phyloP scores from a whole-genome alignment of 75 land plant genomes.

The Pinus tabuliformis region DNA sequence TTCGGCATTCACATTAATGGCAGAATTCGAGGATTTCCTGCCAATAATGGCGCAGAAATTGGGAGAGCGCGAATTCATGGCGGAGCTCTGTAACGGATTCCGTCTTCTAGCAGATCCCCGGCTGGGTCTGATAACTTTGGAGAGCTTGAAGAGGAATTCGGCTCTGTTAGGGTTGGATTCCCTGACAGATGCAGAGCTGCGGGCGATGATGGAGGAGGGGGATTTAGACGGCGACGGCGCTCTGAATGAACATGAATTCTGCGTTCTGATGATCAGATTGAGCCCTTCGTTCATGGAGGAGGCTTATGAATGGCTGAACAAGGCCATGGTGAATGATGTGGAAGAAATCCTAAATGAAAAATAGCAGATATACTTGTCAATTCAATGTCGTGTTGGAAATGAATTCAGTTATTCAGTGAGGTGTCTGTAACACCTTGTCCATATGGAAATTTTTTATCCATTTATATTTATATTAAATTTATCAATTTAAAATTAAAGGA shows the following conservation, averaged over 20 bases:
- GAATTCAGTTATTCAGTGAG: no score
- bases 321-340: no score
- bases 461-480: no score
- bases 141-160: conserved; percentile 60
- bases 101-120: conserved; percentile 38
- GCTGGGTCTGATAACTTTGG: conserved; percentile 50
- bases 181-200: conserved; percentile 45
- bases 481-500: no score
- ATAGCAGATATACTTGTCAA: no score
- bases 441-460: no score
- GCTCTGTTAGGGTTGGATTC: conserved; percentile 39
- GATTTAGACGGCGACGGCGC: conserved; percentile 60
- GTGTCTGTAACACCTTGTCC: no score
- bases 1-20: background rate
- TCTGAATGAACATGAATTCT: conserved; percentile 53
- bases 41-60: conserved; percentile 59
- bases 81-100: conserved; percentile 56
- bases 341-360: no score
- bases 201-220: conserved; percentile 59
- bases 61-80: background rate
- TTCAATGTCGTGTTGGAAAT: no score
- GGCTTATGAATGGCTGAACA: no score
- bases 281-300: conserved; percentile 31
- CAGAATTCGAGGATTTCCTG: conserved; percentile 50
- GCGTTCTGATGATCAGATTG: conserved; percentile 52